Evolutionary conservation across 345 rosid genomes (phyloP), one percentile per base, ranked within the genome.

Genomic region (Gossypium australe): DNA sequence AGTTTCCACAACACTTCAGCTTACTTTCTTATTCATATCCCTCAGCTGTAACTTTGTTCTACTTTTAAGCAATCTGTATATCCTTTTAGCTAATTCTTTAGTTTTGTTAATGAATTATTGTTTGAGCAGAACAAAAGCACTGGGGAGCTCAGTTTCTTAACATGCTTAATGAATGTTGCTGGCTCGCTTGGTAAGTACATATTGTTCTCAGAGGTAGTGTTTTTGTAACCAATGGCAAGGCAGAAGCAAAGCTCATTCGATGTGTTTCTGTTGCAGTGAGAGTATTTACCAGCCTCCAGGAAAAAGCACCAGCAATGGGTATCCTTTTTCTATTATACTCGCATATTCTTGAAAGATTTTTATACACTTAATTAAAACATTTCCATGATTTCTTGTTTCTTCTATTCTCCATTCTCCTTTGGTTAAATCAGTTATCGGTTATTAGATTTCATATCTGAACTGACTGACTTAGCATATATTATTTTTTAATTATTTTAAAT

Each of bases 251-350:
- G 17, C 34, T 63, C 61, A 5, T 38, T 51, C 67, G 10, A 65
- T 66, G 22, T 17, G 45, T 51, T 49, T 82, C 49, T 71, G 55
- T 75, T 70, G 82, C 92, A 94, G 97, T 90, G 74, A 86, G 97
- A 79, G 94, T 94, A 55, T 94, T 94, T 81, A 94, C 98, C 67
- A 87, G 97, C 85, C 48, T 92, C 80, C 98, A 94, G 81, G 98
- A 92, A 79, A 89, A 89, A 68, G 97, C 98, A 17, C 97, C 97
- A 45, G 9, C 76, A 63, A 92, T 87, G 77, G 94, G 98, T 94
- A 94, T 88, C 92, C 89, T 88, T 8, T 78, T 72, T 53, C 29
- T 49, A 44, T 88, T 86, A 3, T 76, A 27, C 59, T 27, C 24
- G 51, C 72, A 27, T 49, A 14, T 69, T 69, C 72, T 34, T 17